Percentiles rank a stretch among this genome's conserved stretches.
phyloP scores from a whole-genome alignment of 2,329 filamentous ascomycete genomes.

The Fusarium sp. region DNA sequence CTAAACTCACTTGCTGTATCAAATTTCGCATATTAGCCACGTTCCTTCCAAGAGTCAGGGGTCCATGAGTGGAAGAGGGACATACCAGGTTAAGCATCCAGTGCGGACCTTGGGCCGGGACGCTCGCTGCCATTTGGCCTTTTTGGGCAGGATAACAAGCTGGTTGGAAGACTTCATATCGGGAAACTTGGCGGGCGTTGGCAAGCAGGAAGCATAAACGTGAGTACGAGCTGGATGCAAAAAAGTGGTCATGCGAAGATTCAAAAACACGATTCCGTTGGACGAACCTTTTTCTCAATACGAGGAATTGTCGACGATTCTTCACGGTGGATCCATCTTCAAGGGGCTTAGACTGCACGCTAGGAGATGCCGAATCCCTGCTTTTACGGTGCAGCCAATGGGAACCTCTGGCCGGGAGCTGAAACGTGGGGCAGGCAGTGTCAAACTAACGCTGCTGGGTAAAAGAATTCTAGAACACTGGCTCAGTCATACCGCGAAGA shows the following conservation, averaged over 20 bases:
- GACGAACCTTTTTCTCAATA: constrained; percentile 6
- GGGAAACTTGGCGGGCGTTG: neutral
- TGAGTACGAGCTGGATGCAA: neutral
- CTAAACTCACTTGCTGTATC: neutral
- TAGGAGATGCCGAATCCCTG: neutral
- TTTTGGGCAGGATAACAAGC: constrained; percentile 1
- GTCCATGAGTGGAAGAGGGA: neutral
- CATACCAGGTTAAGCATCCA: constrained; percentile 41
- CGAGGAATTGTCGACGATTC: constrained; percentile 7
- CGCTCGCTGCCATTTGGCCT: constrained; percentile 27
- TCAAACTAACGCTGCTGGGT: neutral
- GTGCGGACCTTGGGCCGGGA: constrained; percentile 34
- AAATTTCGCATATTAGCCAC: neutral
- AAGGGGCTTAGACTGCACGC: constrained; percentile 14
- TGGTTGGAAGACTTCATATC: neutral
- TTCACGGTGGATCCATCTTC: neutral
- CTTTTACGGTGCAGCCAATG: constrained; percentile 23
- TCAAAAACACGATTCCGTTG: constrained; percentile 18
- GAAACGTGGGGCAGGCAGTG: neutral
- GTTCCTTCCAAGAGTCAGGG: neutral
- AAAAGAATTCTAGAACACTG: neutral
- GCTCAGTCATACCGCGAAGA: neutral
- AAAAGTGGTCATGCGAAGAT: neutral
- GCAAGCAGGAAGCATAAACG: neutral
- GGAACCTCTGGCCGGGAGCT: fast-evolving